Evolutionary conservation across 2,329 filamentous ascomycete species (phyloP).

Genomic region (Emergomyces pasteurianus): DNA sequence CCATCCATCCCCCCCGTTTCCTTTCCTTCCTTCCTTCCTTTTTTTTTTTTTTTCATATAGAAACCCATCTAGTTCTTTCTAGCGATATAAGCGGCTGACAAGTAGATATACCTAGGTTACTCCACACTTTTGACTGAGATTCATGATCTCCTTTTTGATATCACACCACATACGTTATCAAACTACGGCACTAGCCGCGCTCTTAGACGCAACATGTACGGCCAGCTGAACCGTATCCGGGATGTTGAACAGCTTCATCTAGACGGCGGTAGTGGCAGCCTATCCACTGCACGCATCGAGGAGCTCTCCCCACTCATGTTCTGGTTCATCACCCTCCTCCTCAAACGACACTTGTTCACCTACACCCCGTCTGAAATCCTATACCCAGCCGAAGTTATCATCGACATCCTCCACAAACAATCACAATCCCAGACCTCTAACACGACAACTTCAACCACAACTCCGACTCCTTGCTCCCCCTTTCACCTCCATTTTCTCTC

Average conservation of each 20-base stretch:
- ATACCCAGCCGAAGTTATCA: constrained; percentile 27
- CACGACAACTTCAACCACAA: background rate
- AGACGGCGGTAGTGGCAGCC: constrained; percentile 17
- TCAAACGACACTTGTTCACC: constrained; percentile 32
- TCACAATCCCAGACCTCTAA: constrained; percentile 11
- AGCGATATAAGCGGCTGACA: background rate
- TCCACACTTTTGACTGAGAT: constrained; percentile 27
- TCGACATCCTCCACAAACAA: constrained; percentile 29
- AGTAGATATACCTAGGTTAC: constrained; percentile 14
- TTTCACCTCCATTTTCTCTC: constrained; percentile 32
- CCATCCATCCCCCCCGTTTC: constrained; percentile 1
- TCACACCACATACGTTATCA: constrained; percentile 23
- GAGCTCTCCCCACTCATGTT: constrained; percentile 30
- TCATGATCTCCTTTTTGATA: constrained; percentile 20
- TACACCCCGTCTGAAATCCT: constrained; percentile 32
- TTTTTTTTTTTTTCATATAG: too few species aligned
- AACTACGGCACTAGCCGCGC: constrained; percentile 26
- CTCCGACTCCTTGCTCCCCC: constrained; percentile 20
- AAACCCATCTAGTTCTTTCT: background rate
- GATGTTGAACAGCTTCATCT: constrained; percentile 25
- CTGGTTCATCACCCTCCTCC: constrained; percentile 31
- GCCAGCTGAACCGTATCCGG: constrained; percentile 27
- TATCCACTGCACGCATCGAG: constrained; percentile 20
- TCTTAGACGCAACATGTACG: constrained; percentile 24
- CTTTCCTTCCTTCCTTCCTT: background rate